Base-by-base conservation (phyloP, 768 basidiomycete genomes). In the Asterophora parasitica region DNA sequence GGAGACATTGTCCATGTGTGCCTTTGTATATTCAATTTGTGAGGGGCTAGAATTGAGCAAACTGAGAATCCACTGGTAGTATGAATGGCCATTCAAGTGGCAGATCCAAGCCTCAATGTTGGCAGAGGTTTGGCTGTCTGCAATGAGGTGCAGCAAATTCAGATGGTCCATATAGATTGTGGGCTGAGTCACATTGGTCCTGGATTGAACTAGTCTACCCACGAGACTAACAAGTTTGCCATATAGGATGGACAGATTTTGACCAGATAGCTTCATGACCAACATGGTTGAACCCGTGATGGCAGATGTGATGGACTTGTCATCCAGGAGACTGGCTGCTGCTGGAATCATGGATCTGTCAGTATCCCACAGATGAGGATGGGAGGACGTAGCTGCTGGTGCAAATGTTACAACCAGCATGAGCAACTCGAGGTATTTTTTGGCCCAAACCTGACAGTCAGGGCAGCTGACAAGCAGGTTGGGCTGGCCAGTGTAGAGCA, bases 321-420 rank as follows among this genome's bases (percentile, higher is more conserved):
- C 9, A 13, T 61, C 57, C 3, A 57, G 10, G 1, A 53, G 30
- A 3, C 56, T 40, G 3, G 59, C 61, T 4, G 52, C 16, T 0
- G 62, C 48, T 5, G 49, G 62, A 31, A 44, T 7, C 61, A 63
- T 61, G 1, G 64, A 65, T 1, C 62, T 61, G 37, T 65, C 62
- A 0, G 60, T 48, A 5, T 51, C 60, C 59, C 58, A 65, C 0
- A 23, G 11, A 19, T 41, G 30, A 31, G 10, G 26, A 5, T 16
- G 16, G 15, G 8, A n/a, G 7, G 34, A 23, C 6, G 3, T 6
- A 23, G 23, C 23, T n/a, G n/a, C n/a, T n/a, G n/a, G n/a, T n/a
- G 6, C 3, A 23, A 23, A 23, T 23, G 23, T 3, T 3, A 23
- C 3, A 23, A 23, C 23, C 3, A 23, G n/a, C n/a, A 23, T 23